Evolutionary conservation across 768 basidiomycete genomes (phyloP).

Genomic region (Leccinum subgranulosum): DNA sequence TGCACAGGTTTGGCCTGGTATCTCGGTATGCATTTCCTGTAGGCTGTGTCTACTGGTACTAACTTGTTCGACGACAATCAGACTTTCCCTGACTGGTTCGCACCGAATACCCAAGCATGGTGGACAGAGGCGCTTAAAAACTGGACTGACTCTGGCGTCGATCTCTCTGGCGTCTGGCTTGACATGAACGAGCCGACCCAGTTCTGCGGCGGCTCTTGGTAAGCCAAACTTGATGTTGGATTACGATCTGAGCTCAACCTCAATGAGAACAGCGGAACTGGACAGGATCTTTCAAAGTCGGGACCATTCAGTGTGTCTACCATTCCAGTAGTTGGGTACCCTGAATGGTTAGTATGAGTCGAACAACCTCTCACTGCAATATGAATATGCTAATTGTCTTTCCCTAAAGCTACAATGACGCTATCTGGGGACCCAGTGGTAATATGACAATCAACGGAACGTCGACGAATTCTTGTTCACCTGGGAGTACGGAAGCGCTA

Average conservation of each 20-base stretch:
- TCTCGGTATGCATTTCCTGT: constrained; percentile 49
- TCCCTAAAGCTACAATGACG: constrained; percentile 52
- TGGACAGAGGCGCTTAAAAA: constrained; percentile 62
- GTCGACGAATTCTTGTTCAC: constrained; percentile 44
- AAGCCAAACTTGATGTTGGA: background rate
- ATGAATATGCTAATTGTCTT: background rate
- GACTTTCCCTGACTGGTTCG: constrained; percentile 65
- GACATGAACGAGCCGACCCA: constrained; percentile 70
- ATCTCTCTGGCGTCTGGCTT: constrained; percentile 66
- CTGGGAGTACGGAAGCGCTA: constrained; percentile 17
- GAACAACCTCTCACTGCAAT: background rate
- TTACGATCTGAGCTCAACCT: background rate
- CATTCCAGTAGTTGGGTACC: constrained; percentile 53
- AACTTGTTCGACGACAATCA: constrained; percentile 10
- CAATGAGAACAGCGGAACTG: constrained; percentile 39
- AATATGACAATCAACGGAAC: constrained; percentile 72
- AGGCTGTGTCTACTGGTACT: background rate
- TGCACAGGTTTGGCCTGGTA: constrained; percentile 78
- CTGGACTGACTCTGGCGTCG: constrained; percentile 51
- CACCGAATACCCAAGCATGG: constrained; percentile 47
- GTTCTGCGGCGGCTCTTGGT: constrained; percentile 64
- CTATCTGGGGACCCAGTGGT: constrained; percentile 63
- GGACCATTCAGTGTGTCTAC: constrained; percentile 52
- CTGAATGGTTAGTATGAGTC: constrained; percentile 53
- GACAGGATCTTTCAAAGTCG: constrained; percentile 54